A percentile compares a stretch with the other conserved stretches of the same genome.
Evolutionary conservation across 2,329 filamentous ascomycete genomes (phyloP).

Genomic region (Aspergillus pseudotamarii): DNA sequence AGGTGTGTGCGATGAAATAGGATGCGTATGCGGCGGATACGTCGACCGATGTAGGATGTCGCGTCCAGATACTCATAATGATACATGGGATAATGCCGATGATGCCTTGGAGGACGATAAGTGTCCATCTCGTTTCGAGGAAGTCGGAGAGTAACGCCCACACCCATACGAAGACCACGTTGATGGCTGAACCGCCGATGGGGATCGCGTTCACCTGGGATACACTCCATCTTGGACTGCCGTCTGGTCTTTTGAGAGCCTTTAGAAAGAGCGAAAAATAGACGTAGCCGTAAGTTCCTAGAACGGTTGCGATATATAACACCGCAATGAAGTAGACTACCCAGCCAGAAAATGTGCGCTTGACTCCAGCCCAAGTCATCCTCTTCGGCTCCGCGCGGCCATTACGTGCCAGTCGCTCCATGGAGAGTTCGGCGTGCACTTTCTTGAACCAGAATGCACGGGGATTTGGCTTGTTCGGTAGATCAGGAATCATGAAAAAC

Average conservation of each 20-base stretch:
- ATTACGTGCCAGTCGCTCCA: neutral
- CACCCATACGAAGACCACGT: conserved; percentile 1
- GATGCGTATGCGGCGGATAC: neutral
- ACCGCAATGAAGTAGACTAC: neutral
- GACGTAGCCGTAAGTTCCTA: neutral
- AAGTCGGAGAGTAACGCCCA: conserved; percentile 1
- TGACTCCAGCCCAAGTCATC: neutral
- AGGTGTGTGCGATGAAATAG: neutral
- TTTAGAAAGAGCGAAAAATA: conserved; percentile 1
- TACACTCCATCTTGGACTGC: neutral
- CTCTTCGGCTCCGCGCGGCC: neutral
- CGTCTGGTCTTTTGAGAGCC: neutral
- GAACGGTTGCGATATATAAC: neutral
- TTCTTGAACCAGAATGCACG: conserved; percentile 2
- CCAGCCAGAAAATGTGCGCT: conserved; percentile 2
- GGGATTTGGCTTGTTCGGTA: conserved; percentile 33
- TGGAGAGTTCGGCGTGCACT: neutral
- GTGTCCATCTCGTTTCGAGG: neutral
- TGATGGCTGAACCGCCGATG: conserved; percentile 1
- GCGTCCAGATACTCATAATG: conserved; percentile 4
- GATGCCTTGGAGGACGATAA: neutral
- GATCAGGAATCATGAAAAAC: conserved; percentile 43
- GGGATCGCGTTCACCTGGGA: conserved; percentile 1
- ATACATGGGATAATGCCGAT: neutral
- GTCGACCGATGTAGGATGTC: neutral